Evolutionary conservation across 2,329 filamentous ascomycete species (phyloP), one percentile per base, ranked within the genome.

Genomic region (Pestalotiopsis sp.): DNA sequence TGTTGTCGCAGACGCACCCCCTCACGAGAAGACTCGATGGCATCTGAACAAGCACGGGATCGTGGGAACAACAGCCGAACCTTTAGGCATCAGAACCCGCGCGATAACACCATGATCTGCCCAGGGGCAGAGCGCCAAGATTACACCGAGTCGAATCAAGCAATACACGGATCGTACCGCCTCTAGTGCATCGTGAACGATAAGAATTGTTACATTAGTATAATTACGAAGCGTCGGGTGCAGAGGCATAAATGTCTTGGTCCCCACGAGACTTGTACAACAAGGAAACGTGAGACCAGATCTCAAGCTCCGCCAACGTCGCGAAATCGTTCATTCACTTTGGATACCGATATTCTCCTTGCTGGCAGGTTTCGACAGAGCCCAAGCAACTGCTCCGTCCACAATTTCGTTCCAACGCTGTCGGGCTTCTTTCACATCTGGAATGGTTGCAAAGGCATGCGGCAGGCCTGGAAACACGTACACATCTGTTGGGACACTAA

Each of bases 381-480:
- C 44, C 61, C 61, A 64, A 55, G 39, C 24, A n/a, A 64, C 24
- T 13, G 35, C 61, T 17, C 44, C 44, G 20, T 64, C 38, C 26
- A 64, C 22, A 4, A 64, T 24, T 3, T 4, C 55, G 26, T 64
- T 52, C 61, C 61, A 64, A 52, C 44, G 44, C 39, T 40, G 40
- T 30, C 48, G 35, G 39, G 22, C 61, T 26, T 44, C 14, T 24
- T 7, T 17, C 11, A 64, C 17, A 13, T 10, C 35, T 24, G 35
- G 61, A 64, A 64, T 44, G 22, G 44, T 26, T 10, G 61, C 61
- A 30, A 64, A 64, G 61, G 35, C 44, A 52, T 64, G 61, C 20
- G 61, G 61, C 24, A 64, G n/a, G n/a, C 61, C 61, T 52, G 61
- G 24, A 55, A 64, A 52, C 61, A 64, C 44, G 10, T 64, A 40